These are phyloP conservation scores for Acidiella bohemica DNA, from an alignment of 495 filamentous ascomycete species.

Conservation along the genomic window DNA sequence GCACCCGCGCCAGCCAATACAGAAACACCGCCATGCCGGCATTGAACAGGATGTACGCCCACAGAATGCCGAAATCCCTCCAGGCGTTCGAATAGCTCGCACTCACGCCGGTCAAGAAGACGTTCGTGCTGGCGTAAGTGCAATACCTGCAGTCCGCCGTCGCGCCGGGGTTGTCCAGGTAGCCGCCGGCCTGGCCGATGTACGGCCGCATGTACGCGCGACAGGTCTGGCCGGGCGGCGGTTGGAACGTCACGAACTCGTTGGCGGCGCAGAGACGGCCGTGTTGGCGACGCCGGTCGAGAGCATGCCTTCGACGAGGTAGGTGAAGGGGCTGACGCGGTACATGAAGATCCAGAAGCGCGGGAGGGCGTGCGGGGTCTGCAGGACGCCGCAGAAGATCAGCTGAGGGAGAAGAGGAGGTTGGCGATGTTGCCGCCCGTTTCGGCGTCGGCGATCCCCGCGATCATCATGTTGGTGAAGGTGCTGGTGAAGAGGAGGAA, in stretches of 20 bases:
- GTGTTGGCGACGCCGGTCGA: constrained; percentile 1
- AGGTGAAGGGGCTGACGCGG: constrained; percentile 42
- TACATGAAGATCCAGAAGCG: constrained; percentile 23
- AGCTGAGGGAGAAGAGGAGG: constrained; percentile 31
- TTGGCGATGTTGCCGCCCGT: constrained; percentile 10
- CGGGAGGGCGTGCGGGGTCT: constrained; percentile 36
- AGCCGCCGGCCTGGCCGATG: constrained; percentile 35
- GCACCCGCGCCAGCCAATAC: constrained; percentile 66
- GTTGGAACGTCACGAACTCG: constrained; percentile 10
- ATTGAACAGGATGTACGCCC: constrained; percentile 66
- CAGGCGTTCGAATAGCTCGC: constrained; percentile 45
- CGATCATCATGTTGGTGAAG: constrained; percentile 13
- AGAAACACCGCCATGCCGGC: constrained; percentile 53
- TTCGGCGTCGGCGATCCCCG: constrained; percentile 13
- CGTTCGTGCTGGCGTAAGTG: constrained; percentile 44
- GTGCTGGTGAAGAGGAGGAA: neutral
- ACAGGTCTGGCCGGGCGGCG: constrained; percentile 15
- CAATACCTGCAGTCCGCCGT: constrained; percentile 50
- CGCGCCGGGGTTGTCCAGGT: constrained; percentile 38
- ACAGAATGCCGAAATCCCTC: constrained; percentile 61
- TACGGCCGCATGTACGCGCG: constrained; percentile 43
- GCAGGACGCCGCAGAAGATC: constrained; percentile 51
- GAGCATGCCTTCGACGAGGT: constrained; percentile 14
- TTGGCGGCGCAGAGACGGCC: constrained; percentile 3
- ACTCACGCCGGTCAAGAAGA: constrained; percentile 40